These are phyloP conservation scores for Ricinus communis DNA, from an alignment of 345 rosid genomes.

Conservation along the genomic window DNA sequence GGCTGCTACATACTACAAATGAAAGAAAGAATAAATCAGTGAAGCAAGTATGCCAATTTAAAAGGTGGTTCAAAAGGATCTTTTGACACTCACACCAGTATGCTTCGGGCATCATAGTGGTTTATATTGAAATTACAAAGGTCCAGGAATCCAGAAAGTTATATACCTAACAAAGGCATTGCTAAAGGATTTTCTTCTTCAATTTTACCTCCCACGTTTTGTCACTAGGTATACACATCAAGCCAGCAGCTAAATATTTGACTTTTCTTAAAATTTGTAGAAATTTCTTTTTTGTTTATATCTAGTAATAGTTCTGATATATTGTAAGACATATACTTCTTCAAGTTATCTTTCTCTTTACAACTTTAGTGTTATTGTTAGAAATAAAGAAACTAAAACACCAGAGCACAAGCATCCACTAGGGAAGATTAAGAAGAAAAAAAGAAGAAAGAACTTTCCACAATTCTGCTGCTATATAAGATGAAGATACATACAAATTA, in stretches of 20 bases:
- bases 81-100: neutral
- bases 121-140: neutral
- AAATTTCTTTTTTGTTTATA: neutral
- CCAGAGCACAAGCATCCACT: slow-evolving; percentile 10
- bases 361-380: neutral
- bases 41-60: neutral
- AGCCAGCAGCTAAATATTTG: neutral
- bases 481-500: neutral
- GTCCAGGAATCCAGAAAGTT: neutral
- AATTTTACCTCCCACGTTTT: neutral
- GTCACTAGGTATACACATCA: neutral
- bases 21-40: slow-evolving; percentile 16
- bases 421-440: no score
- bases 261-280: neutral
- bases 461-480: neutral
- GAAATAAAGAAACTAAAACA: neutral
- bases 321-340: neutral
- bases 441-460: neutral
- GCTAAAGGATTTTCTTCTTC: neutral
- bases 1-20: slow-evolving; percentile 77
- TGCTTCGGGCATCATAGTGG: neutral
- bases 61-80: neutral
- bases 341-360: neutral
- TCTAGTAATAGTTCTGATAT: slow-evolving; percentile 1
- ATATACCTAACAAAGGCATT: neutral